Percentiles rank a stretch among this genome's conserved stretches.
phyloP scores from a whole-genome alignment of 2,329 filamentous ascomycete genomes.

The Trichoderma arundinaceum region DNA sequence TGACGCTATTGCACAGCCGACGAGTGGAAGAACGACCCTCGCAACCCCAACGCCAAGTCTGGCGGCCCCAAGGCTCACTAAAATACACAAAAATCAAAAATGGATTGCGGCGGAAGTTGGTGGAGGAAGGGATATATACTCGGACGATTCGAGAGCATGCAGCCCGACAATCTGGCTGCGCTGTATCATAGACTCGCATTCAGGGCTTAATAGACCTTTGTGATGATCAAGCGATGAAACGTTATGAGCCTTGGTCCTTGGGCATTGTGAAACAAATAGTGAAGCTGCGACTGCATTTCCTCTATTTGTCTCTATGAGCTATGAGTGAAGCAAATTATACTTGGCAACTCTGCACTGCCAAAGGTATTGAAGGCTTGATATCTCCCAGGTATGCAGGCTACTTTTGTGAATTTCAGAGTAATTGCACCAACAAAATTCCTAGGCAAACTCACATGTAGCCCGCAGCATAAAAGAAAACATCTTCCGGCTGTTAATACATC shows the following conservation, averaged over 20 bases:
- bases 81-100: conserved; percentile 31
- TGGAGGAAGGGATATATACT: conserved; percentile 39
- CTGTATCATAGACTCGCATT: conserved; percentile 52
- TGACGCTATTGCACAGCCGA: conserved; percentile 64
- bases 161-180: conserved; percentile 28
- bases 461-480: no score
- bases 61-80: conserved; percentile 52
- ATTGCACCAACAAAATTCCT: background rate
- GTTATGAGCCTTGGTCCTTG: background rate
- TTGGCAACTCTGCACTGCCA: background rate
- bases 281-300: background rate
- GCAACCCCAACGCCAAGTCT: conserved; percentile 71
- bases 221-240: conserved; percentile 32
- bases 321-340: background rate
- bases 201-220: conserved; percentile 44
- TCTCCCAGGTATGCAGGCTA: background rate
- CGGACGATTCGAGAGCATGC: conserved; percentile 38
- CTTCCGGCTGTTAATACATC: no score
- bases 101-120: conserved; percentile 34
- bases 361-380: background rate
- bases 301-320: background rate
- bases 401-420: background rate
- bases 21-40: conserved; percentile 96
- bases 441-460: background rate
- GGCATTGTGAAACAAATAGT: background rate